These are phyloP conservation scores for Arctium minus DNA, from an alignment of 129 eudicot genomes.

Conservation along the genomic window DNA sequence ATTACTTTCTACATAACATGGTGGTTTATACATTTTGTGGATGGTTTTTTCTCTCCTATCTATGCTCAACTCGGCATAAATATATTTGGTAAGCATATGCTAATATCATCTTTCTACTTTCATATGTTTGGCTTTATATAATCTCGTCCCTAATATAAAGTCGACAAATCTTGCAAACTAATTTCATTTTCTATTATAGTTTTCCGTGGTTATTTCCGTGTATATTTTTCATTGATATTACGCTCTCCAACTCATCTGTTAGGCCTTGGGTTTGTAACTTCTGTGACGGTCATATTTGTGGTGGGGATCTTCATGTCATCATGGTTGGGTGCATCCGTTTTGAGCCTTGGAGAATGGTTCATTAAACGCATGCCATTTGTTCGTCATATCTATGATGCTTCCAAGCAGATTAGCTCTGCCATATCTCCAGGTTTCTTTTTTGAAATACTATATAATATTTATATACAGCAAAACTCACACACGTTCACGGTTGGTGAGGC, in stretches of 20 bases:
- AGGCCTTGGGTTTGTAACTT: conserved; percentile 79
- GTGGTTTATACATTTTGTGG: conserved; percentile 89
- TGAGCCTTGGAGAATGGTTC: conserved; percentile 78
- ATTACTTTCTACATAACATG: conserved; percentile 76
- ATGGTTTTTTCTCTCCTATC: conserved; percentile 82
- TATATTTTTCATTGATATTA: neutral
- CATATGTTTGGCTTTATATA: neutral
- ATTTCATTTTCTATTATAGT: neutral
- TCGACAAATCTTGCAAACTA: neutral
- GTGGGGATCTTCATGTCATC: conserved; percentile 86
- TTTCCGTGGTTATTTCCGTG: neutral
- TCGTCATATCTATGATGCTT: conserved; percentile 73
- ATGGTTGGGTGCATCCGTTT: conserved; percentile 85
- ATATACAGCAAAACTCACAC: neutral
- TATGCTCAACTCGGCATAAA: conserved; percentile 80
- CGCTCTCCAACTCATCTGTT: neutral
- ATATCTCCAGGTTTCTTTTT: conserved; percentile 67
- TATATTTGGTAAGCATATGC: conserved; percentile 55
- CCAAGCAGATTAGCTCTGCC: conserved; percentile 81
- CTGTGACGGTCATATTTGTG: conserved; percentile 74
- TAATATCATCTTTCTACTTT: neutral
- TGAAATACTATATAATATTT: neutral
- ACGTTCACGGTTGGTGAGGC: neutral
- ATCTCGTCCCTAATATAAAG: neutral
- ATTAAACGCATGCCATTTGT: conserved; percentile 83